phyloP scores from a whole-genome alignment of 1,284 basidiomycete species.

The Apiotrichum sp. region DNA sequence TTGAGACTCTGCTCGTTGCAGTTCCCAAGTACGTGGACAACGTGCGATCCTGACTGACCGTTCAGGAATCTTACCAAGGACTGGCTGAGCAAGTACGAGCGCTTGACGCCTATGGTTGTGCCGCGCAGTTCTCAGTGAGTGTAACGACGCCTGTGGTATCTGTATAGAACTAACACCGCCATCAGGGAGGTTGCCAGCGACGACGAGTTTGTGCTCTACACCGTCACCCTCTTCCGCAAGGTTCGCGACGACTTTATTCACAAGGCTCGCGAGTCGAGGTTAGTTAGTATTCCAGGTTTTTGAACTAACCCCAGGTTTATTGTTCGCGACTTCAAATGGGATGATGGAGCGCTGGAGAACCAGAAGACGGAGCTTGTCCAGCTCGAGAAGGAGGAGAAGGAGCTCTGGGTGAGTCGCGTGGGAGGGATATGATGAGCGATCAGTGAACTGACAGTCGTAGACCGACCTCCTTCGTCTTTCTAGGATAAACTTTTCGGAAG shows the following conservation, averaged over 20 bases:
- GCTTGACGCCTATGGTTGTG: conserved; percentile 82
- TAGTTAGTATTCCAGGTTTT: conserved; percentile 15
- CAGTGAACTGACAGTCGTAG: conserved; percentile 49
- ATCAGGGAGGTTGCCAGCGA: conserved; percentile 64
- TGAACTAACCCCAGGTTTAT: conserved; percentile 59
- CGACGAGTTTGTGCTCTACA: conserved; percentile 81
- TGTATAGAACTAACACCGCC: too few species aligned
- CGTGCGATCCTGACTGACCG: conserved; percentile 2
- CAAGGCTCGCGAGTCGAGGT: conserved; percentile 95
- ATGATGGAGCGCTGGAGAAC: conserved; percentile 74
- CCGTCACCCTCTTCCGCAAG: conserved; percentile 85
- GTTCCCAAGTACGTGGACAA: conserved; percentile 68
- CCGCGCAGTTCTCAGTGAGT: conserved; percentile 84
- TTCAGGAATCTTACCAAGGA: conserved; percentile 73
- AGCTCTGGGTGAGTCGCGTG: conserved; percentile 74
- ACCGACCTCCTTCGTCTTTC: conserved; percentile 89
- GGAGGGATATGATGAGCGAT: neutral
- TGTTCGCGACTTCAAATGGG: conserved; percentile 88
- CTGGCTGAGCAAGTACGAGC: conserved; percentile 86
- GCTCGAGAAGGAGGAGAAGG: conserved; percentile 84
- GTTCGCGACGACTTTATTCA: conserved; percentile 88
- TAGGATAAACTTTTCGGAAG: conserved; percentile 93
- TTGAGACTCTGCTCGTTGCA: conserved; percentile 88
- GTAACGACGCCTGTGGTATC: neutral
- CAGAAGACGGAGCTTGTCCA: conserved; percentile 74